Conservation (phyloP, 805 yeast genomes). For the Alloascoidea africana region DNA sequence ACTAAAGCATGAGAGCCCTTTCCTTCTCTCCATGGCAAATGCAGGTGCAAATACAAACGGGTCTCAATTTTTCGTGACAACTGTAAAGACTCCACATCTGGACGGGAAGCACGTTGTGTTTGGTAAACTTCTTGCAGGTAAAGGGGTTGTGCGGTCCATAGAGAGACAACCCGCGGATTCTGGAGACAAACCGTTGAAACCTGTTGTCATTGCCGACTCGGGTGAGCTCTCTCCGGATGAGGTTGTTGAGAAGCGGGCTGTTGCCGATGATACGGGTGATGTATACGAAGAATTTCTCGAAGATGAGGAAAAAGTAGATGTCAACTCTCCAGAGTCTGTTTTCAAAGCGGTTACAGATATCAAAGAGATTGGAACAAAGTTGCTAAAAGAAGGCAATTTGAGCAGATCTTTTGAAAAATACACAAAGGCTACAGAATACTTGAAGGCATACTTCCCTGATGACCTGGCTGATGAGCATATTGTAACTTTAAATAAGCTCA, state of each 20-base stretch:
- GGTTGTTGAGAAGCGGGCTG: conserved; percentile 21
- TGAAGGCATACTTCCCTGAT: conserved; percentile 62
- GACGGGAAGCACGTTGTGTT: conserved; percentile 95
- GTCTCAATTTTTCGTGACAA: conserved; percentile 88
- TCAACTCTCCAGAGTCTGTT: conserved; percentile 46
- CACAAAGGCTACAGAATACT: conserved; percentile 52
- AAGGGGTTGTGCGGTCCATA: conserved; percentile 60
- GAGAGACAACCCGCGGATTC: conserved; percentile 56
- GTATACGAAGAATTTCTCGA: conserved; percentile 58
- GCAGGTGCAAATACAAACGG: conserved; percentile 95
- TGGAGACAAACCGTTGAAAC: conserved; percentile 56
- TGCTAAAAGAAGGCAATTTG: conserved; percentile 50
- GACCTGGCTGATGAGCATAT: conserved; percentile 42
- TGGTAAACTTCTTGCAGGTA: conserved; percentile 78
- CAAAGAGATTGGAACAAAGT: conserved; percentile 65
- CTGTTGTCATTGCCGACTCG: conserved; percentile 61
- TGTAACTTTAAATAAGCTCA: conserved; percentile 32
- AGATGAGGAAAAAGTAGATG: conserved; percentile 56
- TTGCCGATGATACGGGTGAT: conserved; percentile 69
- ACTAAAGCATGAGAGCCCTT: conserved; percentile 67
- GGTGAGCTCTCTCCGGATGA: conserved; percentile 61
- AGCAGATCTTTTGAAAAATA: conserved; percentile 52
- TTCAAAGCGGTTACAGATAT: conserved; percentile 46
- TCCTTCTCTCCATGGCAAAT: conserved; percentile 89
- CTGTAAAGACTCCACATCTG: conserved; percentile 85